Base-by-base conservation (phyloP, 139 green algal genomes). In the Picochlorum sp. region DNA sequence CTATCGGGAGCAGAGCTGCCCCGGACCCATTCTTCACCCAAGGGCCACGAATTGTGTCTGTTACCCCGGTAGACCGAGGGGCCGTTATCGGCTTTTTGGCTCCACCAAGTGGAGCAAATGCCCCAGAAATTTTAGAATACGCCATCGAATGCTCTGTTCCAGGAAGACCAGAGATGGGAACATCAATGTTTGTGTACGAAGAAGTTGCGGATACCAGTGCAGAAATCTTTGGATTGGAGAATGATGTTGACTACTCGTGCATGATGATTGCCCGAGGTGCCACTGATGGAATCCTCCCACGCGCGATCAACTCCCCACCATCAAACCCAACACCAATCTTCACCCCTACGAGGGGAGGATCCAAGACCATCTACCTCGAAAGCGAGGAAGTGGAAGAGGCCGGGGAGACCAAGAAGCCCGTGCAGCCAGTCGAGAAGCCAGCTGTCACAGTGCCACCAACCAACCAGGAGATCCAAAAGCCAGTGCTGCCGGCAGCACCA, bases 281-380 rank as follows among this genome's bases (percentile, higher is more conserved):
- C 24, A 53, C 32, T 8, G 55, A 37, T 51, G 32, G 55, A 2
- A 14, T 49, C 7, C 18, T 61, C 16, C 55, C 55, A 22, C 37
- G 55, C 33, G 55, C 55, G 4, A 53, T 61, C 25, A 49, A 50
- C 55, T 33, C 18, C 49, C 8, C 28, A 35, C 14, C 33, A 7
- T 61, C 55, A n/a, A 50, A 61, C 39, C 55, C 55, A 50, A 33
- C 55, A 20, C 32, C 55, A 33, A 25, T 49, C 24, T 61, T 61
- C 14, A 61, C 14, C 33, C 55, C 55, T 12, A 50, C 55, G 3
- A 30, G 13, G 9, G 9, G 12, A 13, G 55, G 55, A 26, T 28
- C 14, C n/a, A 12, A 22, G 30, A 51, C 25, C 10, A 61, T 61
- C 31, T 61, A 36, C 24, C 18, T 59, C 10, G 22, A 47, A n/a